Conservation (phyloP, 2,329 filamentous ascomycete genomes). For the Penicillium occitanis region DNA sequence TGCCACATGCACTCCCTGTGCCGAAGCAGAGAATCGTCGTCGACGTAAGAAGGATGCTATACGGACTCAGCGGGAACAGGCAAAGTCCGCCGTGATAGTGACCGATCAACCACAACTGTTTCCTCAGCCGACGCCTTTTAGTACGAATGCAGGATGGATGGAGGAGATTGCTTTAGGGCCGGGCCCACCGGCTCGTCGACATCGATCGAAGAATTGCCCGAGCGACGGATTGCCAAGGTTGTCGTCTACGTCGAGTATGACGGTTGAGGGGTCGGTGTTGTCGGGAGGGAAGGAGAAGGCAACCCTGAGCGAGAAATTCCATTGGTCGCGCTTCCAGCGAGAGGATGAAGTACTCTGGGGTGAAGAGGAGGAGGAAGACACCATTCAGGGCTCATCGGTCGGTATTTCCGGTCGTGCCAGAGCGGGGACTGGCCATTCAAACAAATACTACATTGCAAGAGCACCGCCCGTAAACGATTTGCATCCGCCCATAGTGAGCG, state of each 20-base stretch:
- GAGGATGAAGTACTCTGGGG: slow-evolving; percentile 90
- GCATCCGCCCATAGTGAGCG: slow-evolving; percentile 80
- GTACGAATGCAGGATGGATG: slow-evolving; percentile 84
- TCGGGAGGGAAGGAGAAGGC: slow-evolving; percentile 50
- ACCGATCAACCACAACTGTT: slow-evolving; percentile 70
- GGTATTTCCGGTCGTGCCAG: slow-evolving; percentile 45
- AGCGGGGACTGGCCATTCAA: slow-evolving; percentile 37
- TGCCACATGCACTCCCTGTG: slow-evolving; percentile 58
- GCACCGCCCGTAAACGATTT: slow-evolving; percentile 81
- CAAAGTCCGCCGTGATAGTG: slow-evolving; percentile 57
- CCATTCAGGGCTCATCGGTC: slow-evolving; percentile 56
- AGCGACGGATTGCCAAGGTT: slow-evolving; percentile 44
- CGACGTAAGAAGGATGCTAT: slow-evolving; percentile 70
- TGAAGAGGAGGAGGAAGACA: slow-evolving; percentile 59
- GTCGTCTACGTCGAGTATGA: slow-evolving; percentile 27
- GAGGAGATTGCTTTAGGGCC: slow-evolving; percentile 85
- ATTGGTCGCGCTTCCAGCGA: slow-evolving; percentile 74
- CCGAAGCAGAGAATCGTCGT: slow-evolving; percentile 66
- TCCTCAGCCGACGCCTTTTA: slow-evolving; percentile 73
- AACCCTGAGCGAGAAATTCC: slow-evolving; percentile 64
- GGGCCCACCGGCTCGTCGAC: slow-evolving; percentile 63
- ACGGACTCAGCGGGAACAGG: slow-evolving; percentile 65
- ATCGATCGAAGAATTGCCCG: slow-evolving; percentile 60
- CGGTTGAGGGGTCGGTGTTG: slow-evolving; percentile 32
- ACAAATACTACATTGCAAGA: slow-evolving; percentile 60